A percentile compares a stretch with the other conserved stretches of the same genome.
These are phyloP conservation scores for Mycena indigotica DNA, from an alignment of 768 basidiomycete genomes.

Conservation along the genomic window DNA sequence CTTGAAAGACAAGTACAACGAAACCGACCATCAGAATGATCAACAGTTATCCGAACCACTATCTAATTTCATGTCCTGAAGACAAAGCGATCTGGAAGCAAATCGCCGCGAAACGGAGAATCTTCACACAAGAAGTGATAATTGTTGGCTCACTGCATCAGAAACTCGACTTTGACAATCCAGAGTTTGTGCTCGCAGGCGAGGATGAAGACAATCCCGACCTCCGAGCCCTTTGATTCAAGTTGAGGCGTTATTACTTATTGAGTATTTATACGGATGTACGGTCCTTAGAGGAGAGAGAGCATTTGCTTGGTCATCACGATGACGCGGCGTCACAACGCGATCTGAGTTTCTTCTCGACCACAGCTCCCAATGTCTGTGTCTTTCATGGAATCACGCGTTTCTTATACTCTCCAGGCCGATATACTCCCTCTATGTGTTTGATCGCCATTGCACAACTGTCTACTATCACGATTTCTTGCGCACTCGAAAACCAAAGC, in stretches of 20 bases:
- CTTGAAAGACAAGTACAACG: conserved; percentile 43
- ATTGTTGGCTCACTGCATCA: conserved; percentile 67
- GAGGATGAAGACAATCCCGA: neutral
- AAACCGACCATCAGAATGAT: conserved; percentile 59
- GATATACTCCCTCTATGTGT: conserved; percentile 1
- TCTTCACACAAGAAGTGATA: conserved; percentile 74
- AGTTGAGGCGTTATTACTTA: too few relatives aligned
- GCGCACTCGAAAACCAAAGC: conserved; percentile 70
- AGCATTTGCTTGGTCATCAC: too few relatives aligned
- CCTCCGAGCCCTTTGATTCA: neutral
- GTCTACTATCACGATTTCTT: conserved; percentile 98
- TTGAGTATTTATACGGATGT: too few relatives aligned
- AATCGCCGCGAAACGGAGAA: conserved; percentile 50
- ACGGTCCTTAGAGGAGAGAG: too few relatives aligned
- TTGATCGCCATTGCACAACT: conserved; percentile 74
- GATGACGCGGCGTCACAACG: too few relatives aligned
- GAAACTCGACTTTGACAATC: conserved; percentile 63
- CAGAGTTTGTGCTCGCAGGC: conserved; percentile 32
- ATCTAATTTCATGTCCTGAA: conserved; percentile 66
- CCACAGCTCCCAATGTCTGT: too few relatives aligned
- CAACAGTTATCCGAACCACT: conserved; percentile 50
- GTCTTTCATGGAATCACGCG: too few relatives aligned
- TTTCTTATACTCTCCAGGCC: too few relatives aligned
- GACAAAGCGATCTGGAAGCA: conserved; percentile 71
- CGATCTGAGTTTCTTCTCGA: too few relatives aligned